Evolutionary conservation across 768 basidiomycete species (phyloP).

Genomic region (Butyriboletus loyo): DNA sequence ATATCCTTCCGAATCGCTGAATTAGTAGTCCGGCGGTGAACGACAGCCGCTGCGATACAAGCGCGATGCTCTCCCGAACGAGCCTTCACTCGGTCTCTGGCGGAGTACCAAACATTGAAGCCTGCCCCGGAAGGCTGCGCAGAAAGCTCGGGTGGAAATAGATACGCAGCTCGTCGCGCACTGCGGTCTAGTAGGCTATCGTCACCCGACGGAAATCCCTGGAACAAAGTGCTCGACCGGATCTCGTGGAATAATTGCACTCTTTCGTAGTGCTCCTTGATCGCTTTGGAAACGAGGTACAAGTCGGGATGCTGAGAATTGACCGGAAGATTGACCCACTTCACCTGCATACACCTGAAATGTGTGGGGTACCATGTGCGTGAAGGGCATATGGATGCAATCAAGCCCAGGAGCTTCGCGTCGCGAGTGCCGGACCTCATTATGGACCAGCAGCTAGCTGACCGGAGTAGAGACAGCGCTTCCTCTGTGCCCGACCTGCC

Average conservation of each 20-base stretch:
- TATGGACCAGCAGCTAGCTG: not conserved
- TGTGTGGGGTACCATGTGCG: constrained; percentile 39
- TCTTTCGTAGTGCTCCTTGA: constrained; percentile 27
- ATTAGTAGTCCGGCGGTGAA: not conserved
- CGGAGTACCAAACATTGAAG: constrained; percentile 9
- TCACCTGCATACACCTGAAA: constrained; percentile 39
- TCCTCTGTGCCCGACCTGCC: constrained; percentile 34
- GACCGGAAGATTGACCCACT: constrained; percentile 25
- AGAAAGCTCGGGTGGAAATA: constrained; percentile 13
- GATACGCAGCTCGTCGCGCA: constrained; percentile 11
- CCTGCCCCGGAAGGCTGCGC: not conserved
- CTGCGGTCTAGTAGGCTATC: constrained; percentile 16
- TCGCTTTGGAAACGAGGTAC: constrained; percentile 21
- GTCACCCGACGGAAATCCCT: constrained; percentile 2
- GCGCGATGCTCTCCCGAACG: constrained; percentile 15
- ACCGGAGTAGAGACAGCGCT: not conserved
- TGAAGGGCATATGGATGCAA: constrained; percentile 33
- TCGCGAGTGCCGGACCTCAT: constrained; percentile 17
- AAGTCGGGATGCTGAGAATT: constrained; percentile 34
- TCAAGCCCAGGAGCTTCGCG: constrained; percentile 30
- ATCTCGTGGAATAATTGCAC: constrained; percentile 11
- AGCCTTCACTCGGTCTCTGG: constrained; percentile 4
- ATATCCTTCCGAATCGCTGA: not conserved
- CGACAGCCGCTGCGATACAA: constrained; percentile 11
- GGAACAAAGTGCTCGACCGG: not conserved